Conservation (phyloP, 2,329 filamentous ascomycete genomes). For the Ophiostoma australiae region DNA sequence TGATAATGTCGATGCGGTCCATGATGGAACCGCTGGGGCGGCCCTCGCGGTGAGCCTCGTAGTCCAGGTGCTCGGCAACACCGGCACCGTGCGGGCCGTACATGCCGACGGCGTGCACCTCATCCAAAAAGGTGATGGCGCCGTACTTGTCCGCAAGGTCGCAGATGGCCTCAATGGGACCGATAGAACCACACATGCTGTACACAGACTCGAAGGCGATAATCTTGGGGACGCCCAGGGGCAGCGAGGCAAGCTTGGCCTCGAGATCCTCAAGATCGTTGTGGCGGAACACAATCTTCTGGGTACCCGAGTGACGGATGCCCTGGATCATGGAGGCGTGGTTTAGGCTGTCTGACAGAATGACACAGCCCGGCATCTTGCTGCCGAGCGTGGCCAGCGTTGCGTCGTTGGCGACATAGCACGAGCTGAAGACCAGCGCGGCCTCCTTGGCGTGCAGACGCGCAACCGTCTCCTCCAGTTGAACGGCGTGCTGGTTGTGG, state of each 20-base stretch:
- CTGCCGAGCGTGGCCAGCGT: conserved; percentile 94
- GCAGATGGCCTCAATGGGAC: conserved; percentile 91
- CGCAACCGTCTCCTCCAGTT: conserved; percentile 74
- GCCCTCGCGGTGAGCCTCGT: conserved; percentile 74
- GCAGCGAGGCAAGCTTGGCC: conserved; percentile 82
- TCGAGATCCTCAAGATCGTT: conserved; percentile 94
- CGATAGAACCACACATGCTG: conserved; percentile 98
- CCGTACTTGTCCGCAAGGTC: conserved; percentile 97
- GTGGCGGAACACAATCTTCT: conserved; percentile 98
- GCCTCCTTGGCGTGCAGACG: conserved; percentile 88
- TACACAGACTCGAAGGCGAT: conserved; percentile 99
- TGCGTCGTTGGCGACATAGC: conserved; percentile 97
- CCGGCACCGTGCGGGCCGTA: conserved; percentile 94
- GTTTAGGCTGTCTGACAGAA: conserved; percentile 94
- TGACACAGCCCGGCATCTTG: conserved; percentile 93
- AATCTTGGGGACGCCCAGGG: conserved; percentile 83
- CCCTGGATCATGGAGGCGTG: conserved; percentile 99
- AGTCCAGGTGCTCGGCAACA: conserved; percentile 96
- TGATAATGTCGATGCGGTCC: conserved; percentile 97
- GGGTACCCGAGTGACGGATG: conserved; percentile 92
- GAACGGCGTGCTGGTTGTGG: conserved; percentile 90
- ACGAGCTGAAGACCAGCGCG: conserved; percentile 92
- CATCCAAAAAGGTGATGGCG: conserved; percentile 93
- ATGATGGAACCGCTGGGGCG: conserved; percentile 76
- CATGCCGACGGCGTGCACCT: conserved; percentile 99